Evolutionary conservation across 306 rosid genomes (phyloP).

Genomic region (Cicer bijugum): DNA sequence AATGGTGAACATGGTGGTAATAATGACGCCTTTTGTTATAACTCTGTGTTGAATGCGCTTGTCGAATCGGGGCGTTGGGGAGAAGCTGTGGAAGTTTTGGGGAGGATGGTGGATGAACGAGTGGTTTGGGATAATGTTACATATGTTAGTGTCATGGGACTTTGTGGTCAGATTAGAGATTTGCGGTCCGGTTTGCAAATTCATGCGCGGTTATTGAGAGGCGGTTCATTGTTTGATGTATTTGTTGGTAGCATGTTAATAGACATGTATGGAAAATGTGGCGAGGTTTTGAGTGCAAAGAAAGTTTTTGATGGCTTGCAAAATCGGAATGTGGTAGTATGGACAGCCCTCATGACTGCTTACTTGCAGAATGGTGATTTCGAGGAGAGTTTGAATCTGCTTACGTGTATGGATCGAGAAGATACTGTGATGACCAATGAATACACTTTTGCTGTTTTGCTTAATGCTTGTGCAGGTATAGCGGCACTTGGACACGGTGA

Average conservation of each 20-base stretch:
- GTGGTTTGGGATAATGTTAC: constrained; percentile 64
- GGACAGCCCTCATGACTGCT: constrained; percentile 72
- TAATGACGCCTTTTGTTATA: constrained; percentile 53
- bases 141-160: constrained; percentile 56
- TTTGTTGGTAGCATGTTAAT: constrained; percentile 57
- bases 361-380: constrained; percentile 61
- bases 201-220: constrained; percentile 58
- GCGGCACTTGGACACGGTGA: constrained; percentile 61
- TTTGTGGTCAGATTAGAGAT: constrained; percentile 58
- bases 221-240: constrained; percentile 48
- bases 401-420: constrained; percentile 54
- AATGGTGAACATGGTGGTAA: constrained; percentile 18
- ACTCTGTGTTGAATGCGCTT: constrained; percentile 57
- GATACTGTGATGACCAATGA: constrained; percentile 54
- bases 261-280: constrained; percentile 78
- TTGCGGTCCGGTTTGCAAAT: constrained; percentile 60
- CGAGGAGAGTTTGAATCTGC: constrained; percentile 62
- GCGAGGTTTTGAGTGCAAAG: constrained; percentile 51
- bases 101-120: constrained; percentile 50
- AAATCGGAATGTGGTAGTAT: constrained; percentile 56
- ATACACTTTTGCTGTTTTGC: constrained; percentile 59
- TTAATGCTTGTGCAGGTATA: constrained; percentile 69
- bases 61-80: constrained; percentile 49
- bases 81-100: constrained; percentile 53
- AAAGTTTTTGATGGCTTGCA: constrained; percentile 52